These are phyloP conservation scores for Chlamydomonas reinhardtii DNA, from an alignment of 163 green algal species.

Conservation along the genomic window DNA sequence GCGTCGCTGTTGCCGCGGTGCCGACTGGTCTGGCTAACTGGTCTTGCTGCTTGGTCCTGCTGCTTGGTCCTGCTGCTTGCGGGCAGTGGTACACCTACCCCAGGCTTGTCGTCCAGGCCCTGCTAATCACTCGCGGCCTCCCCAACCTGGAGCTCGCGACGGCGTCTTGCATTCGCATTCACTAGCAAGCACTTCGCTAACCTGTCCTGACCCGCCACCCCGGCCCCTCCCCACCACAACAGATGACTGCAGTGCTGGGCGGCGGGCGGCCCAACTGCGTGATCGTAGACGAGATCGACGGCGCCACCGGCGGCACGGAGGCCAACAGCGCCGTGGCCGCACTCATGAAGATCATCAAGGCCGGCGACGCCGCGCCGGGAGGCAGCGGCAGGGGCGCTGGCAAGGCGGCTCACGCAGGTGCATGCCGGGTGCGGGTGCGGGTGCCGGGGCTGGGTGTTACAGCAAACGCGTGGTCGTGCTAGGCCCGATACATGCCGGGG, in stretches of 20 bases:
- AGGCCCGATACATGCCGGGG: too few relatives aligned
- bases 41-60: too few relatives aligned
- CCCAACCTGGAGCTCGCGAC: too few relatives aligned
- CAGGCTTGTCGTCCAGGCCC: too few relatives aligned
- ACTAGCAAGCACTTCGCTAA: too few relatives aligned
- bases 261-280: conserved; percentile 87
- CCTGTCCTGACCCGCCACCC: neutral
- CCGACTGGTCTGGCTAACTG: too few relatives aligned
- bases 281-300: conserved; percentile 93
- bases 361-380: conserved; percentile 14
- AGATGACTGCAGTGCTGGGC: conserved; percentile 48
- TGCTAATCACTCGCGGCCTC: too few relatives aligned
- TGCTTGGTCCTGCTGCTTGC: too few relatives aligned
- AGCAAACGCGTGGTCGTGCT: neutral
- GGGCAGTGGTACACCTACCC: too few relatives aligned
- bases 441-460: neutral
- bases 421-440: too few relatives aligned
- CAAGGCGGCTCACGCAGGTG: neutral
- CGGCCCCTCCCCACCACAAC: neutral
- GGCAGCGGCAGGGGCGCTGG: neutral
- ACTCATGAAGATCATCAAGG: conserved; percentile 86
- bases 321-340: conserved; percentile 81
- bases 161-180: too few relatives aligned
- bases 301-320: conserved; percentile 78
- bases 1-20: too few relatives aligned